These are phyloP conservation scores for Neopestalotiopsis sp. DNA, from an alignment of 2,329 filamentous ascomycete species.

Conservation along the genomic window DNA sequence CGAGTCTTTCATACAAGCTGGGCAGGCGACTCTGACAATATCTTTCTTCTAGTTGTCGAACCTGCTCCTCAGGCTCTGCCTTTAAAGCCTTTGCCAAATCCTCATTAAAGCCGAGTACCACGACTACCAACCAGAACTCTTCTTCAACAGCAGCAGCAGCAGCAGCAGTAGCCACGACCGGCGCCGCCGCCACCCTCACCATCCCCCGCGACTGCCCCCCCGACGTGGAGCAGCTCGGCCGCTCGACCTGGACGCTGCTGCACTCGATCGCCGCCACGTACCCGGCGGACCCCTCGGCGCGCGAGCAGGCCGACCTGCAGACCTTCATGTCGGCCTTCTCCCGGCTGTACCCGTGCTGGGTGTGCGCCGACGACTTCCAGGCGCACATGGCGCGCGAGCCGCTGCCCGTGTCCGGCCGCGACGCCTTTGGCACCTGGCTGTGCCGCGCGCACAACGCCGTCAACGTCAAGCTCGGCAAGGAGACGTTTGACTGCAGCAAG, in stretches of 20 bases:
- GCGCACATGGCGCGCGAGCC: slow-evolving; percentile 77
- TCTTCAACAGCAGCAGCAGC: background rate
- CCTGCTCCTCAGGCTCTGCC: slow-evolving; percentile 69
- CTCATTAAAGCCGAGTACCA: background rate
- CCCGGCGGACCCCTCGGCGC: slow-evolving; percentile 69
- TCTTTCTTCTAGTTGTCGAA: slow-evolving; percentile 62
- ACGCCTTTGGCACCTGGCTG: slow-evolving; percentile 82
- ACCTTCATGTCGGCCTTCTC: slow-evolving; percentile 83
- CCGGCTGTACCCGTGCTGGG: slow-evolving; percentile 92
- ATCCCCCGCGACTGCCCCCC: slow-evolving; percentile 77
- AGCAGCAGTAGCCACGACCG: slow-evolving; percentile 36
- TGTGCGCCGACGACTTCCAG: slow-evolving; percentile 91
- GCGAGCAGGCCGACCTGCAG: slow-evolving; percentile 77
- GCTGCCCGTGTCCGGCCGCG: slow-evolving; percentile 62
- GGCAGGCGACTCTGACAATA: background rate
- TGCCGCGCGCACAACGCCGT: slow-evolving; percentile 89
- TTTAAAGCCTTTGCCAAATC: slow-evolving; percentile 65
- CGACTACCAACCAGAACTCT: background rate
- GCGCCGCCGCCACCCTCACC: slow-evolving; percentile 41
- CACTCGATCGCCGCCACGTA: slow-evolving; percentile 92
- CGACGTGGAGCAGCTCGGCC: slow-evolving; percentile 86
- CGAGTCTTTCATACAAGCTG: too few species aligned
- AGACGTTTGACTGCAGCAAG: slow-evolving; percentile 82
- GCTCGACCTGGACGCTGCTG: slow-evolving; percentile 90
- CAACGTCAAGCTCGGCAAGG: slow-evolving; percentile 89